A percentile compares a stretch with the other conserved stretches of the same genome.
phyloP scores from a whole-genome alignment of 179 eudicot genomes.

The Carnegiea gigantea region DNA sequence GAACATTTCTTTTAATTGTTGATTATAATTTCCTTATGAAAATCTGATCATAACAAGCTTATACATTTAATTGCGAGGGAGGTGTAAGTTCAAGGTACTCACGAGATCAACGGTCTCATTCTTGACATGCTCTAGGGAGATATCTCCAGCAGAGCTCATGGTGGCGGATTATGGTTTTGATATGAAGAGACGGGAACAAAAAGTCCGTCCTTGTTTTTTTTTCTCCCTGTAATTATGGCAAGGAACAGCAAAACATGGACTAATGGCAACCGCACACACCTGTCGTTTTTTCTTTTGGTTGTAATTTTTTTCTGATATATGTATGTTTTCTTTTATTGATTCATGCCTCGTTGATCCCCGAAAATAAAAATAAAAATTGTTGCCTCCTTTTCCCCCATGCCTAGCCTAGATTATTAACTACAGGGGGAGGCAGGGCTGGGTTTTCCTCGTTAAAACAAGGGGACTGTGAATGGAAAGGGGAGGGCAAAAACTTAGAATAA shows the following conservation, averaged over 20 bases:
- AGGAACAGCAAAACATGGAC: background rate
- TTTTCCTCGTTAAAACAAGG: conserved; percentile 5
- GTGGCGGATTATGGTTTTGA: conserved; percentile 1
- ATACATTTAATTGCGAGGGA: background rate
- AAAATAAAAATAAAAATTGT: too few relatives aligned
- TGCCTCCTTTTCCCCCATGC: conserved; percentile 16
- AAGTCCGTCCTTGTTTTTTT: conserved; percentile 12
- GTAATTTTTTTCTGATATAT: background rate
- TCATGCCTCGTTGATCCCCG: too few relatives aligned
- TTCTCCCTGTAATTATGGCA: conserved; percentile 24
- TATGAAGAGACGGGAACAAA: conserved; percentile 18
- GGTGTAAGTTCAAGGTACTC: conserved; percentile 3
- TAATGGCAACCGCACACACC: background rate
- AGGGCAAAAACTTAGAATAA: conserved; percentile 19
- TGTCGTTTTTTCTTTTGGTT: background rate
- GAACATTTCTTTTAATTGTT: background rate
- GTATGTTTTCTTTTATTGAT: background rate
- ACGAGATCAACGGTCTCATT: conserved; percentile 62
- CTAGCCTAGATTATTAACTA: background rate
- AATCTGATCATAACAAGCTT: too few relatives aligned
- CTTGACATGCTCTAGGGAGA: conserved; percentile 52
- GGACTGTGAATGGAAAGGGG: conserved; percentile 22
- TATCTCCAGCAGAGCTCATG: conserved; percentile 43
- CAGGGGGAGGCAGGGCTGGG: conserved; percentile 19
- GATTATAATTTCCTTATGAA: too few relatives aligned